Conservation (phyloP, 305 asterid genomes). For the Fraxinus albicans region DNA sequence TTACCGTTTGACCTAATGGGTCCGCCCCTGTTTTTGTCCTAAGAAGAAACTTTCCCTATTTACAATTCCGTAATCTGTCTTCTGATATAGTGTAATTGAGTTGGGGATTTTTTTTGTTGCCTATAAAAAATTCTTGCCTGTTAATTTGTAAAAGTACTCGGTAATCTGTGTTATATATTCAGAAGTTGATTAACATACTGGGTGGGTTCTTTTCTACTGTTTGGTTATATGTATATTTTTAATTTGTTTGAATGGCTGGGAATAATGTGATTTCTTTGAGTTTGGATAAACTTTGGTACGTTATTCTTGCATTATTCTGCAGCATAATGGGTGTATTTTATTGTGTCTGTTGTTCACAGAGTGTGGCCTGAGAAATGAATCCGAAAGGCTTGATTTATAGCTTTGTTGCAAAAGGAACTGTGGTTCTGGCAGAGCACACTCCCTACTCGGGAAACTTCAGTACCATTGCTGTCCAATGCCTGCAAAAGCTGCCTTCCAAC, state of each 20-base stretch:
- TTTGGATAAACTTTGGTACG: conserved; percentile 4
- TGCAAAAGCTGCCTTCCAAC: conserved; percentile 85
- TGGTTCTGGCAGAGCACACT: conserved; percentile 96
- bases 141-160: not conserved
- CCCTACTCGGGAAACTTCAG: conserved; percentile 96
- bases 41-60: not conserved
- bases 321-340: not conserved
- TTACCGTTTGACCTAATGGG: not conserved
- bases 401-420: conserved; percentile 95
- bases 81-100: not conserved
- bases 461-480: conserved; percentile 94
- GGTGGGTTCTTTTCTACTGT: not conserved
- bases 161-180: not conserved
- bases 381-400: conserved; percentile 94
- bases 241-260: not conserved
- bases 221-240: not conserved
- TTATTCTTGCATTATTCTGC: conserved; percentile 22
- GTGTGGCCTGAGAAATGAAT: conserved; percentile 46
- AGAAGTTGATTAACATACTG: conserved; percentile 19
- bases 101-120: not conserved
- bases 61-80: not conserved
- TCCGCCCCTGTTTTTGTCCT: not conserved
- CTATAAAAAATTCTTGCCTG: not conserved
- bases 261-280: not conserved
- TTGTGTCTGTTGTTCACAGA: not conserved